phyloP scores from a whole-genome alignment of 1,139 yeast genomes.

The Yamadazyma conglobata region DNA sequence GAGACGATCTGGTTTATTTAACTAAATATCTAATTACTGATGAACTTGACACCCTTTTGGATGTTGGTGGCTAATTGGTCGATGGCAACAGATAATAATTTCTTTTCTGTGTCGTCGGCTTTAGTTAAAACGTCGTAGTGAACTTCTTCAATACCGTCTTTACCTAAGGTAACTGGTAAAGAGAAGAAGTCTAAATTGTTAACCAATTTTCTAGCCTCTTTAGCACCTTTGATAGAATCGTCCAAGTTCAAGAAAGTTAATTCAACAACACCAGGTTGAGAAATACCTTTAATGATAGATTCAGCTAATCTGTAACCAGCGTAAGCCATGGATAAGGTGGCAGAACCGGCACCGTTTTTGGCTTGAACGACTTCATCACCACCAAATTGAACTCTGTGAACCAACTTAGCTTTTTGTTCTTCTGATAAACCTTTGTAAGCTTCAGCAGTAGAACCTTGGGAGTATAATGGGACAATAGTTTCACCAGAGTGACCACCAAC shows the following conservation, averaged over 20 bases:
- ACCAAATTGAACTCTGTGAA: constrained; percentile 95
- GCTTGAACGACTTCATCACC: constrained; percentile 99
- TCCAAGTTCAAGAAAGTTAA: constrained; percentile 63
- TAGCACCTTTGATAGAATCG: constrained; percentile 49
- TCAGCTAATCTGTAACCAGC: constrained; percentile 96
- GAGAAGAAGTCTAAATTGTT: constrained; percentile 93
- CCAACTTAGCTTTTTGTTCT: constrained; percentile 65
- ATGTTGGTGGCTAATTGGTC: constrained; percentile 77
- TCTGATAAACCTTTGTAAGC: constrained; percentile 44
- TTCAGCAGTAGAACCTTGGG: constrained; percentile 47
- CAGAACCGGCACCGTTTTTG: constrained; percentile 98
- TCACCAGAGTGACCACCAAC: constrained; percentile 99
- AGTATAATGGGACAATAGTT: constrained; percentile 93
- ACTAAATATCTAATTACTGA: constrained; percentile 8
- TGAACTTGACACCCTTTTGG: constrained; percentile 50
- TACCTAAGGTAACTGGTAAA: constrained; percentile 84
- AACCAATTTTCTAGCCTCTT: constrained; percentile 71
- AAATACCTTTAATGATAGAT: constrained; percentile 74
- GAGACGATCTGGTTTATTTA: too few species aligned
- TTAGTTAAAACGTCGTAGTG: constrained; percentile 49
- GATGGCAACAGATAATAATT: constrained; percentile 74
- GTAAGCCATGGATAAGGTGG: constrained; percentile 97
- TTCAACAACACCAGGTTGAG: constrained; percentile 73
- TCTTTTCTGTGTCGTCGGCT: constrained; percentile 60
- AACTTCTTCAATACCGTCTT: constrained; percentile 78